phyloP scores from a whole-genome alignment of 805 yeast genomes.

The Ogataea ganodermae region DNA sequence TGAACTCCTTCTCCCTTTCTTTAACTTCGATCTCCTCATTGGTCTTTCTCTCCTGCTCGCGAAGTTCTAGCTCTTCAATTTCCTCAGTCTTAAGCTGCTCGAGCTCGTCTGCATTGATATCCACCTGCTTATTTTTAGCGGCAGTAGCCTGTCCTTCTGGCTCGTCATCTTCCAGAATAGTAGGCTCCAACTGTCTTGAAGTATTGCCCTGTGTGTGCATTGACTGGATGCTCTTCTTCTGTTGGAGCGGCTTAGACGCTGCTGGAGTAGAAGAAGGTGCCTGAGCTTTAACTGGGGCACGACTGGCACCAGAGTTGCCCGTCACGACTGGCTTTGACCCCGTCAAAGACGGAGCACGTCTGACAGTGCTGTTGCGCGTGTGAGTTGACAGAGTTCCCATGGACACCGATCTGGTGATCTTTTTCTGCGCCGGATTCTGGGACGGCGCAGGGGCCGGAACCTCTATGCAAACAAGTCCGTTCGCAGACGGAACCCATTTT shows the following conservation, averaged over 20 bases:
- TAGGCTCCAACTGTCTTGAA: constrained; percentile 21
- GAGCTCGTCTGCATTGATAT: constrained; percentile 21
- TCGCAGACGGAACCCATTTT: constrained; percentile 72
- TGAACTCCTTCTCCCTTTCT: constrained; percentile 31
- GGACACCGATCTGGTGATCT: constrained; percentile 26
- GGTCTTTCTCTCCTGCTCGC: constrained; percentile 41
- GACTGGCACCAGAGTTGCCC: constrained; percentile 8
- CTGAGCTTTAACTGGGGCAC: background rate
- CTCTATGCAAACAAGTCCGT: constrained; percentile 68
- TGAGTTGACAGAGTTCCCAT: constrained; percentile 25
- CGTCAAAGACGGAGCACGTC: constrained; percentile 23
- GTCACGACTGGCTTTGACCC: constrained; percentile 16
- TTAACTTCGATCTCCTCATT: constrained; percentile 42
- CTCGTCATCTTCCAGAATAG: constrained; percentile 29
- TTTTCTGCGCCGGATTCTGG: constrained; percentile 16
- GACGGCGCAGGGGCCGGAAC: constrained; percentile 49
- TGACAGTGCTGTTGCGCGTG: constrained; percentile 19
- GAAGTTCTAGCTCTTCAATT: constrained; percentile 32
- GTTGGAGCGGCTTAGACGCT: constrained; percentile 13
- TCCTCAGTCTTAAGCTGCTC: constrained; percentile 29
- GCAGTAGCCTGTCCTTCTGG: constrained; percentile 4
- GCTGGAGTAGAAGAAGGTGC: background rate
- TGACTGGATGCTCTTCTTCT: constrained; percentile 25
- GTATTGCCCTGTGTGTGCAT: constrained; percentile 25
- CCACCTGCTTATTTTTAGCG: background rate